Conservation (phyloP, 2,329 filamentous ascomycete genomes). For the Phyllosticta capitalensis region DNA sequence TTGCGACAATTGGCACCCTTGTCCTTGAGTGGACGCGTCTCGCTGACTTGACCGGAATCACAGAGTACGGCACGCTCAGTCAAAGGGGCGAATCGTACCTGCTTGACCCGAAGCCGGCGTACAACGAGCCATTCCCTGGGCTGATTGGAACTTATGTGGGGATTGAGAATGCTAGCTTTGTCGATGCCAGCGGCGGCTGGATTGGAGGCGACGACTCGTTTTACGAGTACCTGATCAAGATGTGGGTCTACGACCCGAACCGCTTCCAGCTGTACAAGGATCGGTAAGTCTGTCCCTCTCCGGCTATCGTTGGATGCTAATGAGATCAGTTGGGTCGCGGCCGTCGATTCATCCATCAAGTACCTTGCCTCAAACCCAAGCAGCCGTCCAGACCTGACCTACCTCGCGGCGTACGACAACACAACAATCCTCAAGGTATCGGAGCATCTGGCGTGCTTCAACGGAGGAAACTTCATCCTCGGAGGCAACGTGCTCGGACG, state of each 20-base stretch:
- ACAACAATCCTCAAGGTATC: conserved; percentile 28
- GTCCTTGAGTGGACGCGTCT: conserved; percentile 78
- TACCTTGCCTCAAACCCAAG: conserved; percentile 61
- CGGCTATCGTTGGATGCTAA: conserved; percentile 53
- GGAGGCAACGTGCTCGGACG: conserved; percentile 61
- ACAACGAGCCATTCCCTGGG: conserved; percentile 64
- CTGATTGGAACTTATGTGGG: conserved; percentile 61
- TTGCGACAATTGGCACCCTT: conserved; percentile 69
- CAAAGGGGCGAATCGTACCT: conserved; percentile 63
- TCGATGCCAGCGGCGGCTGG: conserved; percentile 64
- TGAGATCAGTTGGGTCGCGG: conserved; percentile 52
- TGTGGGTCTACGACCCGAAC: conserved; percentile 67
- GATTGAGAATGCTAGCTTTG: conserved; percentile 56
- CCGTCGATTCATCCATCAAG: conserved; percentile 65
- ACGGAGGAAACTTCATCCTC: conserved; percentile 77
- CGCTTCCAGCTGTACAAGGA: conserved; percentile 59
- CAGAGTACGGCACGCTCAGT: conserved; percentile 55
- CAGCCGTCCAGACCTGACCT: conserved; percentile 61
- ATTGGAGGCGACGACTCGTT: conserved; percentile 67
- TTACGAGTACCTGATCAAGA: conserved; percentile 88
- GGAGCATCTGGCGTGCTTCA: conserved; percentile 63
- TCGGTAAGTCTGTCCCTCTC: conserved; percentile 50
- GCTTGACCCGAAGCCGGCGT: conserved; percentile 52
- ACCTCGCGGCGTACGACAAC: conserved; percentile 51
- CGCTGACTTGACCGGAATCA: conserved; percentile 62